These are phyloP conservation scores for Gracilaria caudata DNA, from an alignment of 23 red algal species.

Conservation along the genomic window DNA sequence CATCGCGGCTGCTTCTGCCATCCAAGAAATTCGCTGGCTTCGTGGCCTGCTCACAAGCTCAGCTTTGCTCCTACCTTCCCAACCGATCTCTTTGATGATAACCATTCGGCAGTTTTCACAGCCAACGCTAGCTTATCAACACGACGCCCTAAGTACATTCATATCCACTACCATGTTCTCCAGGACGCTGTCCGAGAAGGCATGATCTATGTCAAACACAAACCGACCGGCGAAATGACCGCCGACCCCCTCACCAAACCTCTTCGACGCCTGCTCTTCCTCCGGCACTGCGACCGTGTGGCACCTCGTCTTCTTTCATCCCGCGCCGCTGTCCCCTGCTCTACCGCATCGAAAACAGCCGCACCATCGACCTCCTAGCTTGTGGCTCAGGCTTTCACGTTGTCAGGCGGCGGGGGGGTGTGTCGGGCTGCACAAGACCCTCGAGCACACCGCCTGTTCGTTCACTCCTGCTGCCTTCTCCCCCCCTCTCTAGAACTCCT, in stretches of 20 bases:
- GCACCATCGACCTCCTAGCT: too few relatives aligned
- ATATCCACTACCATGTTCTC: background rate
- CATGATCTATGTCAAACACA: background rate
- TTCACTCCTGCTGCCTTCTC: too few relatives aligned
- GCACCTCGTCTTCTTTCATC: too few relatives aligned
- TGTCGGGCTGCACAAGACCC: too few relatives aligned
- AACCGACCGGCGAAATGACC: background rate
- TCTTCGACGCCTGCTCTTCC: too few relatives aligned
- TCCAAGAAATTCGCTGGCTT: slow-evolving; percentile 1
- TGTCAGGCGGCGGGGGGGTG: too few relatives aligned
- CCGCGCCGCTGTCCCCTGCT: too few relatives aligned
- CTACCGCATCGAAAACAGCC: too few relatives aligned
- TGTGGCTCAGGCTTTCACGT: too few relatives aligned
- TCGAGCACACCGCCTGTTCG: too few relatives aligned
- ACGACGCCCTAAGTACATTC: background rate
- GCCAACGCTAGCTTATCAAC: background rate
- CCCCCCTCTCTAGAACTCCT: too few relatives aligned
- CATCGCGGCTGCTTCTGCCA: background rate
- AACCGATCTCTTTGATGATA: background rate
- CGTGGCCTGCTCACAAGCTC: background rate
- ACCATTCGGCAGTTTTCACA: background rate
- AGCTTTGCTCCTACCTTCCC: background rate
- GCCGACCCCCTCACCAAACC: background rate
- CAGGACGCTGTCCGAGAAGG: background rate
- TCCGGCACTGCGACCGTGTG: too few relatives aligned